Evolutionary conservation across 2,329 filamentous ascomycete species (phyloP).

Genomic region (Diaporthe ampelina): DNA sequence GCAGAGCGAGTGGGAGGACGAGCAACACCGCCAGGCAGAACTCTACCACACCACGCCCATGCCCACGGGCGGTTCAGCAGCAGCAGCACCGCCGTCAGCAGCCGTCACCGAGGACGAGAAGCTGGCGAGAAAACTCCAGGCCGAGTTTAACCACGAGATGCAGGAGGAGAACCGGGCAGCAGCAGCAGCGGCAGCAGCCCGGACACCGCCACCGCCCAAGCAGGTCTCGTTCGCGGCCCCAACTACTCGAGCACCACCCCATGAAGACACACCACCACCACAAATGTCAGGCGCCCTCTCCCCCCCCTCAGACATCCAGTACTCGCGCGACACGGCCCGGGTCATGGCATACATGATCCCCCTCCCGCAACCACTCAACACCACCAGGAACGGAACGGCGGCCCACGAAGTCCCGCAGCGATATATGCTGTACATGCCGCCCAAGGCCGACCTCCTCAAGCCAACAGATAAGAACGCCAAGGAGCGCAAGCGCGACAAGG

Average conservation of each 20-base stretch:
- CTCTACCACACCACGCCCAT: not conserved
- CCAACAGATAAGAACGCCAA: not conserved
- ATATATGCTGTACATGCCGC: conserved; percentile 34
- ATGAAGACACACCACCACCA: not conserved
- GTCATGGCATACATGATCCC: conserved; percentile 36
- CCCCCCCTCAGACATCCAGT: not conserved
- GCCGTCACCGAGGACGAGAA: not conserved
- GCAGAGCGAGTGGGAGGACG: conserved; percentile 12
- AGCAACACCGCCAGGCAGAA: not conserved
- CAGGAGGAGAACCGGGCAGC: not conserved
- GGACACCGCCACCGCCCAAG: not conserved
- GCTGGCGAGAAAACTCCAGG: conserved; percentile 6
- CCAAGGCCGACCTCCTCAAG: conserved; percentile 25
- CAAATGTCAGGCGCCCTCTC: conserved; percentile 11
- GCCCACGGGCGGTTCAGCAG: not conserved
- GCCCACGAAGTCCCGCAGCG: conserved; percentile 2
- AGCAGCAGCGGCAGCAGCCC: not conserved
- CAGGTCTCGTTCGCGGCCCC: not conserved
- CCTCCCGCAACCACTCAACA: not conserved
- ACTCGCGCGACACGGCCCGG: conserved; percentile 4
- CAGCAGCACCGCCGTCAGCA: not conserved
- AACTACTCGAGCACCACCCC: no score
- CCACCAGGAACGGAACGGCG: not conserved
- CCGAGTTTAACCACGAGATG: not conserved
- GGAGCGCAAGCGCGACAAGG: conserved; percentile 35